Evolutionary conservation across 805 yeast species (phyloP), one percentile per base, ranked within the genome.

Genomic region (Nakazawaea peltata): DNA sequence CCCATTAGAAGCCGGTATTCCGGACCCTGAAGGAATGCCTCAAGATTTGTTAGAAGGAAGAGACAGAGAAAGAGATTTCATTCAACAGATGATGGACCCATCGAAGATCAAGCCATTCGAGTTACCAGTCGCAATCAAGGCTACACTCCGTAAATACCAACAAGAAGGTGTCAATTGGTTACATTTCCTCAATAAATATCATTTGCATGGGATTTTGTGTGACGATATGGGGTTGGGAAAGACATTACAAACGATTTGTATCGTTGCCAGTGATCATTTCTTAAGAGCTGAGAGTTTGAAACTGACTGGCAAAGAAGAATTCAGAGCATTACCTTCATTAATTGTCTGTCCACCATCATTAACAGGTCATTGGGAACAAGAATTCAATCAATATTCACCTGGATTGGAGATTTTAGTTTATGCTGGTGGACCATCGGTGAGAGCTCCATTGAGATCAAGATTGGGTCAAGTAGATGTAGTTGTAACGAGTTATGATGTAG

Each of bases 141-240:
- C 98, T 0, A 85, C 94, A 1, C 67, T 92, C 43, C 75, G 99
- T 54, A 82, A 84, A 43, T 92, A 92, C 53, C 99, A 92, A 61
- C 97, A 92, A 55, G 97, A 92, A 41, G 99, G 99, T 57, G 94
- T 92, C 26, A 92, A 90, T 54, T 92, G 99, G 99, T 67, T 92
- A 36, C 95, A 95, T 7, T 92, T 92, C 52, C 69, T 92, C 50
- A 92, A 92, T 61, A 84, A 84, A 50, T 92, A 92, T 53, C 95
- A 90, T 56, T 64, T 92, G 35, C 99, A 92, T 61, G 99, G 99
- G 36, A 90, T 92, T 50, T 65, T 92, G 32, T 92, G 98, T 74
- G 99, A 92, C 56, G 99, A 92, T 75, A 92, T 92, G 99, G 99
- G 99, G 5, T 68, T 92, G 21, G 99, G 99, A 34, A 92, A 92